phyloP scores from a whole-genome alignment of 192 early-diverging fungal species.

The Paraglomus brasilianum region DNA sequence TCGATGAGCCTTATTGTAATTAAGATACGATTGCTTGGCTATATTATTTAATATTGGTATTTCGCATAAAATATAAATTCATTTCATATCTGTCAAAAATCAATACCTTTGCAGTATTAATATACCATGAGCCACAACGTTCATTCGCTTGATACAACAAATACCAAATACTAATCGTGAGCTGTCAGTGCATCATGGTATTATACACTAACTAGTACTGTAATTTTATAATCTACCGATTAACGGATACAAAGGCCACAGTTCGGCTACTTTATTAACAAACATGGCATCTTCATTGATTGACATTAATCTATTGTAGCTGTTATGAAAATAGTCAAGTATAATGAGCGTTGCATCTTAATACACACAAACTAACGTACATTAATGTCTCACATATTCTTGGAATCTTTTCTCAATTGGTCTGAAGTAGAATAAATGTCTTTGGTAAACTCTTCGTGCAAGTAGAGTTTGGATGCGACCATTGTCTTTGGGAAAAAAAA shows the following conservation, averaged over 20 bases:
- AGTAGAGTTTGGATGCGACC: too few relatives aligned
- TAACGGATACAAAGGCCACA: conserved; percentile 61
- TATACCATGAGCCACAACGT: conserved; percentile 87
- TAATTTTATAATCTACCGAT: conserved; percentile 41
- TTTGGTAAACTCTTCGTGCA: too few relatives aligned
- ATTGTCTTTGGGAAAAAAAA: too few relatives aligned
- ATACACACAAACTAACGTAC: neutral
- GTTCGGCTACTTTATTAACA: conserved; percentile 55
- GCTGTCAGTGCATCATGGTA: neutral
- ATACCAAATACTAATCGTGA: neutral
- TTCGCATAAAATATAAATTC: conserved; percentile 4
- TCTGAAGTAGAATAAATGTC: too few relatives aligned
- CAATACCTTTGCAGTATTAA: conserved; percentile 62
- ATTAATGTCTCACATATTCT: conserved; percentile 36
- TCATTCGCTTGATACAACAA: conserved; percentile 62
- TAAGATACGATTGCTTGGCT: neutral
- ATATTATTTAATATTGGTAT: neutral
- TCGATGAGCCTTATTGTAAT: conserved; percentile 38
- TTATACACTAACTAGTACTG: neutral
- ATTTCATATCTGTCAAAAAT: conserved; percentile 1
- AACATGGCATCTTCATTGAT: conserved; percentile 76
- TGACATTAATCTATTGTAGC: conserved; percentile 76
- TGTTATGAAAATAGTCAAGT: conserved; percentile 30
- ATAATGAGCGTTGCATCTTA: neutral
- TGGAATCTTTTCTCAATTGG: conserved; percentile 43